Evolutionary conservation across 75 land plant genomes (phyloP).

Genomic region (Larix kaempferi): DNA sequence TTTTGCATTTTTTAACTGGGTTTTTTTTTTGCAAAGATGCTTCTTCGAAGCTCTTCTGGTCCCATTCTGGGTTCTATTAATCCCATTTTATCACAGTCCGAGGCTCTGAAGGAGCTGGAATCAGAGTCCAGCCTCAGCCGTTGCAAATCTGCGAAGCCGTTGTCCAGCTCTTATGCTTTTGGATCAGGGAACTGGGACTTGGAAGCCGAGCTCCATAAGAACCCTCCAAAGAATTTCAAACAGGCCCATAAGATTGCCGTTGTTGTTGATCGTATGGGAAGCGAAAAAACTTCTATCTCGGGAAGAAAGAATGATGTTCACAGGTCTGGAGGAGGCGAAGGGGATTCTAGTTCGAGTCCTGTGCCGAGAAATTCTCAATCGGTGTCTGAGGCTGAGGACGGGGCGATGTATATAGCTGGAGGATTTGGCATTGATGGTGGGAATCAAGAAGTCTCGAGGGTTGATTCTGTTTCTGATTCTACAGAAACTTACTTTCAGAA

Average conservation of each 20-base stretch:
- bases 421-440: conserved; percentile 7
- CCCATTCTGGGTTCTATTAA: no score
- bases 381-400: neutral
- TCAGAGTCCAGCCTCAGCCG: no score
- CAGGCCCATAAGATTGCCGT: neutral
- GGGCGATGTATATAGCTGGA: conserved; percentile 3
- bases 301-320: neutral
- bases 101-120: no score
- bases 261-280: neutral
- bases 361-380: neutral
- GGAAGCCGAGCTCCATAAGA: neutral
- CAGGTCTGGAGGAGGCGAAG: conserved; percentile 5
- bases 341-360: conserved; percentile 8
- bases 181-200: neutral
- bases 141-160: neutral
- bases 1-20: no score
- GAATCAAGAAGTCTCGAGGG: neutral
- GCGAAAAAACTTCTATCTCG: neutral
- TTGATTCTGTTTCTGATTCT: neutral
- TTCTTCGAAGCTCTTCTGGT: no score
- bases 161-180: neutral
- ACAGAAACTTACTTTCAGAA: conserved; percentile 12
- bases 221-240: neutral
- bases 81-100: no score
- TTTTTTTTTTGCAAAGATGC: no score